These are phyloP conservation scores for Cladosporium sp. DNA, from an alignment of 2,329 filamentous ascomycete species.

Conservation along the genomic window DNA sequence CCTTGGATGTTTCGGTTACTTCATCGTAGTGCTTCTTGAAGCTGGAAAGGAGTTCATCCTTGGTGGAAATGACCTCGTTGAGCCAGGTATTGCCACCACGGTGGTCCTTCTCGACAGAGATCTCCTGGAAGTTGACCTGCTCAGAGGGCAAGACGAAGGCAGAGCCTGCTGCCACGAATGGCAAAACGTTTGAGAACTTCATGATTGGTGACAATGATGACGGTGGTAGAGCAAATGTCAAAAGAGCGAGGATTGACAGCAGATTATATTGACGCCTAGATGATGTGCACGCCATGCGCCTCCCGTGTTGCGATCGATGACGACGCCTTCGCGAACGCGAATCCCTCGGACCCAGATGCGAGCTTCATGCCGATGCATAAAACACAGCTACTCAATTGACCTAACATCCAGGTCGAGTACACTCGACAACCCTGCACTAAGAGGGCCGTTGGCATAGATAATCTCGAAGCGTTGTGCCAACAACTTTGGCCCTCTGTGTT, in stretches of 20 bases:
- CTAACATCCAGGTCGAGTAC: too few species aligned
- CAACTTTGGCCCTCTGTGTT: background rate
- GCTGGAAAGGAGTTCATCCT: conserved; percentile 33
- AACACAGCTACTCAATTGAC: too few species aligned
- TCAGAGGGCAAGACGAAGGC: conserved; percentile 53
- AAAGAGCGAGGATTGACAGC: background rate
- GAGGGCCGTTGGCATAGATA: too few species aligned
- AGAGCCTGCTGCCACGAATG: conserved; percentile 46
- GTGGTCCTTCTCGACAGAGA: conserved; percentile 37
- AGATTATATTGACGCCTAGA: conserved; percentile 14
- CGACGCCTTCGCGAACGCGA: conserved; percentile 11
- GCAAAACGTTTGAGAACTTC: conserved; percentile 47
- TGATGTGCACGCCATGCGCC: conserved; percentile 5
- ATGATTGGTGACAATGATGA: conserved; percentile 34
- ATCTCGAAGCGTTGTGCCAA: too few species aligned
- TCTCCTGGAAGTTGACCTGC: conserved; percentile 39
- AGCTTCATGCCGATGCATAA: background rate
- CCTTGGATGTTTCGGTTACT: conserved; percentile 25
- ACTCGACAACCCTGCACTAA: too few species aligned
- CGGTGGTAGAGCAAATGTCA: background rate
- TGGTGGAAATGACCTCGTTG: conserved; percentile 31
- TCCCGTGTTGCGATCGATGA: conserved; percentile 5
- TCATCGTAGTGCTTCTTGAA: conserved; percentile 31
- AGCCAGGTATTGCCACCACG: conserved; percentile 22
- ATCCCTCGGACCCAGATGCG: background rate